These are phyloP conservation scores for Bonia amplexicaulis DNA, from an alignment of 176 grass and related monocot species.

Conservation along the genomic window DNA sequence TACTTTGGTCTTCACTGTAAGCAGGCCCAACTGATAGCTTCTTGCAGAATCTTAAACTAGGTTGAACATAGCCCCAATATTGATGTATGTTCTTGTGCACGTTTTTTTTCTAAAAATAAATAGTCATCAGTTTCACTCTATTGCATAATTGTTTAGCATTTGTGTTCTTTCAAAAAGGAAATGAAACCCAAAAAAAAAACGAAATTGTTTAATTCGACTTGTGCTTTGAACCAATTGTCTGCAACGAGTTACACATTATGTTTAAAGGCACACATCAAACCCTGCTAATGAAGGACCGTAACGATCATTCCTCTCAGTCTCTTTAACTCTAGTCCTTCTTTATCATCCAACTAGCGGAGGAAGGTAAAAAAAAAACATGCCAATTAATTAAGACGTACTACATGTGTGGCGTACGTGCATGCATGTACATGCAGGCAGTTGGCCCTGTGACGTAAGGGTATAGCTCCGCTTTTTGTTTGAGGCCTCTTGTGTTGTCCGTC, in stretches of 20 bases:
- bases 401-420: constrained; percentile 12
- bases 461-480: constrained; percentile 7
- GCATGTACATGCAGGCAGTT: not conserved
- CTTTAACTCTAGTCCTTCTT: not conserved
- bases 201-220: not conserved
- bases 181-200: not conserved
- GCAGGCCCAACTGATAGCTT: too few species aligned
- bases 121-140: not conserved
- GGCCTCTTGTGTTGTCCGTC: not conserved
- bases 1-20: too few species aligned
- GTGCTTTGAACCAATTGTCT: not conserved
- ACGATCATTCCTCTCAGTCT: not conserved
- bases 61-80: too few species aligned
- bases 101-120: not conserved
- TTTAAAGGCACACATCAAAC: not conserved
- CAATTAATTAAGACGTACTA: not conserved
- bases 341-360: not conserved
- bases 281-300: not conserved
- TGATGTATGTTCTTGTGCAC: not conserved
- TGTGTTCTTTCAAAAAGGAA: not conserved
- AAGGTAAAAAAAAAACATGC: not conserved
- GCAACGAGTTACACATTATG: not conserved
- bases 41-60: not conserved
- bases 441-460: not conserved
- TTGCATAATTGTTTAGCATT: not conserved